Percentiles rank a stretch among this genome's conserved stretches.
Conservation (phyloP, 2,329 filamentous ascomycete genomes). For the Aspergillus floridensis region DNA sequence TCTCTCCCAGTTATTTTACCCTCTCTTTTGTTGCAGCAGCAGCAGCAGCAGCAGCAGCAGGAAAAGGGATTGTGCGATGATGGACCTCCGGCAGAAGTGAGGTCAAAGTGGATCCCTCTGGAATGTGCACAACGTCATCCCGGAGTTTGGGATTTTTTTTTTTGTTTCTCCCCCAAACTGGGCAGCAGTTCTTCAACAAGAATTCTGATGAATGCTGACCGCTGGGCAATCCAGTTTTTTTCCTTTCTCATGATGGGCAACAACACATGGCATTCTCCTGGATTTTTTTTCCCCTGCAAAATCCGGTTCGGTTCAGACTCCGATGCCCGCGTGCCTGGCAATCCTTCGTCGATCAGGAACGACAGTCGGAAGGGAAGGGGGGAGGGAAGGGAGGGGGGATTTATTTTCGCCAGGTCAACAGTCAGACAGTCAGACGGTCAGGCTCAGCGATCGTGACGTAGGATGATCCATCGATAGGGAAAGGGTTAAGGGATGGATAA, state of each 20-base stretch:
- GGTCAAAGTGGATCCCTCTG: background rate
- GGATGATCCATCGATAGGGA: background rate
- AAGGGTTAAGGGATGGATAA: background rate
- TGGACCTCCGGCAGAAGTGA: background rate
- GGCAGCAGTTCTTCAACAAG: background rate
- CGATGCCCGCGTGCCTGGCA: background rate
- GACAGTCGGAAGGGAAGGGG: no score
- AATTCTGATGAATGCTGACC: background rate
- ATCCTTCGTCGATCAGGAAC: background rate
- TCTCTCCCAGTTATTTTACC: background rate
- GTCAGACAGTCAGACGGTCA: background rate
- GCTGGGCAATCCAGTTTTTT: no score
- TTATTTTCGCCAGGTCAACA: background rate
- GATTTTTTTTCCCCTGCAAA: background rate
- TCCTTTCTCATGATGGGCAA: background rate
- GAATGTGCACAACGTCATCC: background rate
- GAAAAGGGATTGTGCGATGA: background rate
- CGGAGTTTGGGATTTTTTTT: background rate
- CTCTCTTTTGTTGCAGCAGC: background rate
- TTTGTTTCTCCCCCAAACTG: background rate
- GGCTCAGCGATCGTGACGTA: background rate
- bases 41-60: background rate
- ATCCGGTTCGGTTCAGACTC: background rate
- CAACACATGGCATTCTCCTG: background rate
- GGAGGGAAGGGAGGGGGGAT: background rate